Evolutionary conservation across 1,284 basidiomycete species (phyloP), one percentile per base, ranked within the genome.

Genomic region (Veloporphyrellus conicus): DNA sequence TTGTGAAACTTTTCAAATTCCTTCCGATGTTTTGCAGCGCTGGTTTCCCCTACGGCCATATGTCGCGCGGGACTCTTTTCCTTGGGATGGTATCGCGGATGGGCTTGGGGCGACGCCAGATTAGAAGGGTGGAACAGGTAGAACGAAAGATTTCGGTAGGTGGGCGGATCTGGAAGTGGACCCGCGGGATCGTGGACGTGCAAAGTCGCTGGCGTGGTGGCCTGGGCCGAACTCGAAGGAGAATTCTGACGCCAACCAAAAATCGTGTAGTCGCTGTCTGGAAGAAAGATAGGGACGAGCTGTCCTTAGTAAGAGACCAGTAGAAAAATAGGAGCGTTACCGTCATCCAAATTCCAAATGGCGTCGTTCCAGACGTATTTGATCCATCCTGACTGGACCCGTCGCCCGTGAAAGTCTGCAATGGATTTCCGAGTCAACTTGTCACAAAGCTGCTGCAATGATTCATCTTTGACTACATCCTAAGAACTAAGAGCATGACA

Each of bases 1-100:
- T 76, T 78, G 58, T 95, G 93, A 62, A 96, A 96, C 52, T 80
- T 81, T 57, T 90, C 79, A 59, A 93, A 93, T 43, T 85, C 80
- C 58, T 80, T 82, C 69, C 85, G 87, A 68, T 84, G 77, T 54
- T 79, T 75, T 1, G 79, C 83, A 0, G 76, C 69, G 3, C 69
- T 68, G 37, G 66, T 66, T 48, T 69, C 67, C 18, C 55, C 56
- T 18, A 53, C 58, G 25, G 47, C 25, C 14, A 9, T 28, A 28
- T 54, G 52, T 43, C 57, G 54, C 22, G 42, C n/a, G 22, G 50
- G 55, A 4, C 41, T 39, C 45, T 63, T 64, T 45, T 65, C 70
- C 66, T 71, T 77, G 60, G 12, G 63, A 63, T 56, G 73, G 74
- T 35, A 67, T 68, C 23, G 50, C 4, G 71, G 67, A 22, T 47